Conservation (phyloP, 306 rosid species). For the Canavalia ensiformis region DNA sequence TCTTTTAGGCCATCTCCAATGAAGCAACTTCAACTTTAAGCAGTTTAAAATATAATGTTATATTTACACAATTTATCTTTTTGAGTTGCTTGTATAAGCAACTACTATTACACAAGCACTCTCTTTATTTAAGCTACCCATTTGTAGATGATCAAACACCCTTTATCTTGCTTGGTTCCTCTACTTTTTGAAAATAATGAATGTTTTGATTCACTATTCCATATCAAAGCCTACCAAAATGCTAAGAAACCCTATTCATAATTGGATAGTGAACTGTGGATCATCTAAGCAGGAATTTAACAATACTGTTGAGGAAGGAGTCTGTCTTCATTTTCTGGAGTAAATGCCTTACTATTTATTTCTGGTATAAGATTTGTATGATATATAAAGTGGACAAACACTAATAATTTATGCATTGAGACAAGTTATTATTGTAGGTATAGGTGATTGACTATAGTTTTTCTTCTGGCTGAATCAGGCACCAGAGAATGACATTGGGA, state of each 20-base stretch:
- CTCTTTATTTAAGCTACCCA: no score
- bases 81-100: no score
- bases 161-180: background rate
- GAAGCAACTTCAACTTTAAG: no score
- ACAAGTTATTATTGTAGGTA: constrained; percentile 14
- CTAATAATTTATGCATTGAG: background rate
- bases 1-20: background rate
- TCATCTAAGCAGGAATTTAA: constrained; percentile 16
- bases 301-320: background rate
- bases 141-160: no score
- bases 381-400: constrained; percentile 19
- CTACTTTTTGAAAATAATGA: background rate
- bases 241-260: background rate
- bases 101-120: no score
- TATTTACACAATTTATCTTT: no score
- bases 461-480: constrained; percentile 60
- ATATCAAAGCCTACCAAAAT: background rate
- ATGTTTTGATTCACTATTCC: constrained; percentile 13
- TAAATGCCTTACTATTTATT: background rate
- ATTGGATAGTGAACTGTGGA: background rate
- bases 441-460: constrained; percentile 47
- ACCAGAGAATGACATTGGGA: constrained; percentile 95
- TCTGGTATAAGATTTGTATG: background rate
- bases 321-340: constrained; percentile 18
- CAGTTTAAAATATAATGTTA: no score